Base-by-base conservation (phyloP, 257 asterid genomes). In the Fraxinus anomala region DNA sequence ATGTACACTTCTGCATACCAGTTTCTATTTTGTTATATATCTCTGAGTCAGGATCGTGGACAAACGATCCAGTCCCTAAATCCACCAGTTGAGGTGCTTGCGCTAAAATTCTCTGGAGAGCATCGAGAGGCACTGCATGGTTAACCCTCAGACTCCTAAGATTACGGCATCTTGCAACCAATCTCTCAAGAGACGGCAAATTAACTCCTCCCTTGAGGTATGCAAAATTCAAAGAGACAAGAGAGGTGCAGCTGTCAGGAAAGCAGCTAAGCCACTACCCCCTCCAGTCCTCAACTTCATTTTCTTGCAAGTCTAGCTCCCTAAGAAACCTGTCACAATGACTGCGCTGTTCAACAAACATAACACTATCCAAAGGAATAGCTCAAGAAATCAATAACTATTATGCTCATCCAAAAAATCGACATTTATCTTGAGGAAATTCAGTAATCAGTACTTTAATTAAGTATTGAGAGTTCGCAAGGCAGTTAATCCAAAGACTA, bases 191-290 rank as follows among this genome's bases (percentile, higher is more conserved):
- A 74, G 94, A 89, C 30, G 86, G 82, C 76, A 84, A 79, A 31
- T 87, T 90, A 65, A 93, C 94, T 85, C 88, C 94, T 77, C 98
- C 98, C 73, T 85, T 93, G 73, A 90, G 95, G 86, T 93, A 93
- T 40, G 96, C 94, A 77, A 93, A 93, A 75, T 91, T 93, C 81
- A 91, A 82, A 2, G 97, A 89, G 71, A 89, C 90, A 0, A 93
- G 93, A 51, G 97, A 89, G 26, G 91, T 93, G 83, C 89, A 88
- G 81, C 85, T 87, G 19, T 93, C 92, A 0, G 97, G 97, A 37
- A 91, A 91, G 78, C 90, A 89, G 77, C 95, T 90, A 56, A 93
- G 96, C 98, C 98, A 93, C 77, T 89, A 96, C 47, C 97, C 97
- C 84, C 90, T 90, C 24, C 81, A 89, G 63, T 92, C 98, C 65